phyloP scores from a whole-genome alignment of 345 rosid genomes.

The Eucalyptus tenuipes region DNA sequence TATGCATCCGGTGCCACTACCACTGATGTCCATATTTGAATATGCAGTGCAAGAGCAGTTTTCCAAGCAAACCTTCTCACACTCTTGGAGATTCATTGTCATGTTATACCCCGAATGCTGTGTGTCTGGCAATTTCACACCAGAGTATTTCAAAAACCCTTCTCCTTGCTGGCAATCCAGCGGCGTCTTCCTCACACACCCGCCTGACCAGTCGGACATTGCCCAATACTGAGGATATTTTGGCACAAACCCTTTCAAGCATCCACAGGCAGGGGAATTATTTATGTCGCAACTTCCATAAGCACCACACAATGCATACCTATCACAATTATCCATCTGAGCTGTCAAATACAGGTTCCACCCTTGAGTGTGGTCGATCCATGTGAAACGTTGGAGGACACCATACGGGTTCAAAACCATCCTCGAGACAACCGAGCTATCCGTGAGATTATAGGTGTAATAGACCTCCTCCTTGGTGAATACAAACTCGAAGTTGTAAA shows the following conservation, averaged over 20 bases:
- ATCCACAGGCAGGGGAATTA: constrained; percentile 26
- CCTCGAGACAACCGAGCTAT: constrained; percentile 6
- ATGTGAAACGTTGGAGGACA: constrained; percentile 4
- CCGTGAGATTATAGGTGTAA: constrained; percentile 11
- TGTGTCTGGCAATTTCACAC: constrained; percentile 35
- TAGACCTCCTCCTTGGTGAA: constrained; percentile 8
- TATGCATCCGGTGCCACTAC: constrained; percentile 38
- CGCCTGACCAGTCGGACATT: constrained; percentile 27
- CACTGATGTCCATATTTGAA: constrained; percentile 18
- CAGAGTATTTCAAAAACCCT: constrained; percentile 11
- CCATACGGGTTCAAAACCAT: constrained; percentile 7
- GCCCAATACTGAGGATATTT: constrained; percentile 22
- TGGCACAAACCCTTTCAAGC: constrained; percentile 31
- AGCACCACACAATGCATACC: constrained; percentile 21
- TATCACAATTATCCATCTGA: constrained; percentile 32
- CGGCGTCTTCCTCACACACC: constrained; percentile 25
- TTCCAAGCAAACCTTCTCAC: constrained; percentile 8
- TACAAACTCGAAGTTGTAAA: constrained; percentile 13
- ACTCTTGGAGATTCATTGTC: constrained; percentile 10
- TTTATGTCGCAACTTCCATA: constrained; percentile 20
- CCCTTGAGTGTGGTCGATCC: background rate
- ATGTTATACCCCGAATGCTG: constrained; percentile 1
- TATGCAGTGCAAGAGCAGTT: constrained; percentile 46
- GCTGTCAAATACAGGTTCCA: constrained; percentile 22
- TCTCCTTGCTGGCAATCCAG: constrained; percentile 15